phyloP scores from a whole-genome alignment of 2,329 filamentous ascomycete genomes.

The Rutstroemia sp. region DNA sequence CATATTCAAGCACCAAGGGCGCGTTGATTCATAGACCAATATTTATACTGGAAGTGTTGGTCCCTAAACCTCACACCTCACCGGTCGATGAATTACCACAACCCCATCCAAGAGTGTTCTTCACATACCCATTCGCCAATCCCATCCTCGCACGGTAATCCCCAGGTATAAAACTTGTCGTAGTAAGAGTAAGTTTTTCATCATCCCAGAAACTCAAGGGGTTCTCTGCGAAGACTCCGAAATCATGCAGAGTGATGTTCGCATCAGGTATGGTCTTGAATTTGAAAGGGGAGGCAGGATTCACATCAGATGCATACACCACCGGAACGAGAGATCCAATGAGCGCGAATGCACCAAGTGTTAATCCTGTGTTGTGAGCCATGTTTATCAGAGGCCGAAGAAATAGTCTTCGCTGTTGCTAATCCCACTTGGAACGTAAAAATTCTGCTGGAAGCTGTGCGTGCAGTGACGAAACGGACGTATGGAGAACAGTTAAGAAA shows the following conservation, averaged over 20 bases:
- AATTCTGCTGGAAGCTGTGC: too few species aligned
- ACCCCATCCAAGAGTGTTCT: too few species aligned
- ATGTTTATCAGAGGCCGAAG: too few species aligned
- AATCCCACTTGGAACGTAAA: too few species aligned
- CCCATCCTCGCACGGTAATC: slow-evolving; percentile 11
- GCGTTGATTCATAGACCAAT: too few species aligned
- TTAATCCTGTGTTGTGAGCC: too few species aligned
- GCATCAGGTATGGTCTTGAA: slow-evolving; percentile 9
- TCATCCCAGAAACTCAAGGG: slow-evolving; percentile 4
- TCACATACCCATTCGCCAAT: slow-evolving; percentile 15
- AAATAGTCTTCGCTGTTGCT: too few species aligned
- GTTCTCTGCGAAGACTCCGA: slow-evolving; percentile 4
- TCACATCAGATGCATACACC: background rate
- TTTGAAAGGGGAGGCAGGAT: slow-evolving; percentile 10
- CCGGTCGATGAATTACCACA: background rate
- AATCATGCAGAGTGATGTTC: background rate
- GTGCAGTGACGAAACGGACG: too few species aligned
- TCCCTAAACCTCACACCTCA: background rate
- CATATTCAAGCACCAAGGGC: too few species aligned
- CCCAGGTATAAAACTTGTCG: slow-evolving; percentile 7
- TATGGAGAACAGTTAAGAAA: too few species aligned
- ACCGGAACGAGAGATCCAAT: background rate
- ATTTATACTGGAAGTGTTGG: too few species aligned
- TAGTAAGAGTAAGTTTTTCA: slow-evolving; percentile 1
- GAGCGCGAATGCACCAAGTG: too few species aligned